Conservation (phyloP, 83 land plant species). For the Thuja plicata region DNA sequence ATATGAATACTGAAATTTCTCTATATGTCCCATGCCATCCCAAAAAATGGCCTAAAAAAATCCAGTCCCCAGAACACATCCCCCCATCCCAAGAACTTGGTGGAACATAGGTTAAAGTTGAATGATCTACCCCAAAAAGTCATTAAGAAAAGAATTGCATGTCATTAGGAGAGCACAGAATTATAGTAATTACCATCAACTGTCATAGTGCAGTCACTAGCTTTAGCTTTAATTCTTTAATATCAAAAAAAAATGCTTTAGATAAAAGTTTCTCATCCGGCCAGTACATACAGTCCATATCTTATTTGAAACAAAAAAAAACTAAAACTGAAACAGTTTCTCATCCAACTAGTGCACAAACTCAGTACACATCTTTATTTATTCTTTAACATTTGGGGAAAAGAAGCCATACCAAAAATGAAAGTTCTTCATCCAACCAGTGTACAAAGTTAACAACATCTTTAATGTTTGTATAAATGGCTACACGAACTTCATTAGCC, state of each 20-base stretch:
- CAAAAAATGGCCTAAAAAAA: no score
- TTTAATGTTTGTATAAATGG: conserved; percentile 75
- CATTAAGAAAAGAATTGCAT: background rate
- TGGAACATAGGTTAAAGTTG: background rate
- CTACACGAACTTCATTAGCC: conserved; percentile 80
- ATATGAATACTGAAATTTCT: no score
- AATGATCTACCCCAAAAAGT: background rate
- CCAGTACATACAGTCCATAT: no score
- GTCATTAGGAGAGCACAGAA: background rate
- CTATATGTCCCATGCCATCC: no score
- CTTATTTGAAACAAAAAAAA: background rate
- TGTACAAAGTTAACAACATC: conserved; percentile 92
- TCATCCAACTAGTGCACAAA: conserved; percentile 97
- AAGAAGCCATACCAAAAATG: conserved; percentile 71
- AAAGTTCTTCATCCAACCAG: conserved; percentile 98
- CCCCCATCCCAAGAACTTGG: no score
- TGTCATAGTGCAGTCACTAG: background rate
- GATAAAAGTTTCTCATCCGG: no score
- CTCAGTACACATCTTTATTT: conserved; percentile 87
- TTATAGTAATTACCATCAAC: background rate
- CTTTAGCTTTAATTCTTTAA: background rate
- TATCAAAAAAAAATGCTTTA: no score
- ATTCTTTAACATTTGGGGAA: background rate
- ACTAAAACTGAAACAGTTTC: conserved; percentile 89
- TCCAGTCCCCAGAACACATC: no score